Percentiles rank a stretch among this genome's conserved stretches.
Conservation (phyloP, 78 protist species). For the Emiliania huxleyi region DNA sequence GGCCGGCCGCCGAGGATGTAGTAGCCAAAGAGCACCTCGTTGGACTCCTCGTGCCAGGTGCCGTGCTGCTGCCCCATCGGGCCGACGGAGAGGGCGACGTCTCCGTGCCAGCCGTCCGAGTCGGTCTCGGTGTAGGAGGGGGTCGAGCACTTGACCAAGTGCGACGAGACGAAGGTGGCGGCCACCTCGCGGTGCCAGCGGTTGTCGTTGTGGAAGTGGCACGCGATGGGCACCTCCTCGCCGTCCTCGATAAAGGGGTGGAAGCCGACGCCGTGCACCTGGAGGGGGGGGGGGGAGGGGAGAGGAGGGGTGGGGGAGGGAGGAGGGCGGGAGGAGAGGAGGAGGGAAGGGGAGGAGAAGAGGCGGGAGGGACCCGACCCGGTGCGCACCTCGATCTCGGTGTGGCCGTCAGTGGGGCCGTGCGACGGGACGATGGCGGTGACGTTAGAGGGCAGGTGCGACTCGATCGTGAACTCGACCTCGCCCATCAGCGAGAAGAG, state of each 20-base stretch:
- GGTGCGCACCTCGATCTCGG: neutral
- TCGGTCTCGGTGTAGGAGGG: neutral
- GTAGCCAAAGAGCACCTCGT: neutral
- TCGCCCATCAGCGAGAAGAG: neutral
- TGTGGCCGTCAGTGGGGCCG: neutral
- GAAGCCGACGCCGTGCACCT: neutral
- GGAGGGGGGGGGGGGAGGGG: no score
- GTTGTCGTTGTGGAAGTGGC: neutral
- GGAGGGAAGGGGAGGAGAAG: no score
- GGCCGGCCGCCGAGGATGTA: neutral
- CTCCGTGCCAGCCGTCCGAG: neutral
- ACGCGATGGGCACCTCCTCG: neutral
- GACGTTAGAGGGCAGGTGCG: neutral
- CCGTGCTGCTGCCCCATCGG: neutral
- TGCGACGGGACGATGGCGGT: neutral
- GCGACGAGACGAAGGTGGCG: neutral
- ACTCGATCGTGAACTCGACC: neutral
- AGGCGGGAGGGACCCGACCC: no score
- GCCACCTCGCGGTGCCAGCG: neutral
- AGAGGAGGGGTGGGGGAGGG: no score
- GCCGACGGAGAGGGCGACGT: neutral
- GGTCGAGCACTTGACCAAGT: neutral
- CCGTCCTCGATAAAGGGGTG: neutral
- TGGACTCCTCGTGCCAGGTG: neutral
- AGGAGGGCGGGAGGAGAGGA: no score